Evolutionary conservation across 257 asterid species (phyloP).

Genomic region (Penstemon eatonii): DNA sequence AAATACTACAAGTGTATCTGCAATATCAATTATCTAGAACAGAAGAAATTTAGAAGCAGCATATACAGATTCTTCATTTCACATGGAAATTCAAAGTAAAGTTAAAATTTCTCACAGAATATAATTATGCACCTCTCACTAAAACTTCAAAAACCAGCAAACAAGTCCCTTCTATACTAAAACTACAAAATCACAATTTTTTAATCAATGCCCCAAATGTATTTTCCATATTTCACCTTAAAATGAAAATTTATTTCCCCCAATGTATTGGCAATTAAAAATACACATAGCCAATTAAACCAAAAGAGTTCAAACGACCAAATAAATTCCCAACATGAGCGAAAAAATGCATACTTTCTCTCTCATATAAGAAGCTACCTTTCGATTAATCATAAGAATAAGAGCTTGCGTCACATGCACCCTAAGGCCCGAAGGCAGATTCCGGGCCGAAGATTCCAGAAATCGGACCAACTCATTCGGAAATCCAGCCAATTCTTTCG

Average conservation of each 20-base stretch:
- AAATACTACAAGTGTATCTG: conserved; percentile 66
- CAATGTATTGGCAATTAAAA: not conserved
- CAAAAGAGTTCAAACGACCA: not conserved
- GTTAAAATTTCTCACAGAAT: not conserved
- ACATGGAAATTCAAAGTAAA: conserved; percentile 12
- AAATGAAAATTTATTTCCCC: not conserved
- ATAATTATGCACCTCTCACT: conserved; percentile 1
- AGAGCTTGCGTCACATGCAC: conserved; percentile 69
- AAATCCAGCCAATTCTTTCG: conserved; percentile 42
- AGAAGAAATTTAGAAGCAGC: conserved; percentile 21
- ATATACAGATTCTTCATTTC: not conserved
- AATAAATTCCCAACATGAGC: not conserved
- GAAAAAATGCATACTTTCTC: not conserved
- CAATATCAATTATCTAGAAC: conserved; percentile 59
- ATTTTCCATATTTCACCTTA: not conserved
- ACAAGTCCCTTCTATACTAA: not conserved
- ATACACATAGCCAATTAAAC: not conserved
- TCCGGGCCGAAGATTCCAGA: conserved; percentile 59
- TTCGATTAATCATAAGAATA: conserved; percentile 66
- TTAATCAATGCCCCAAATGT: conserved; percentile 4
- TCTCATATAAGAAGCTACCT: conserved; percentile 42
- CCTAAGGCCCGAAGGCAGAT: conserved; percentile 70
- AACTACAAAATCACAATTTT: not conserved
- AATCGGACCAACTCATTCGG: conserved; percentile 67
- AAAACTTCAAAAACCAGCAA: not conserved